A percentile compares a stretch with the other conserved stretches of the same genome.
phyloP scores from a whole-genome alignment of 2,329 filamentous ascomycete species.

The Didymella arachidicola region DNA sequence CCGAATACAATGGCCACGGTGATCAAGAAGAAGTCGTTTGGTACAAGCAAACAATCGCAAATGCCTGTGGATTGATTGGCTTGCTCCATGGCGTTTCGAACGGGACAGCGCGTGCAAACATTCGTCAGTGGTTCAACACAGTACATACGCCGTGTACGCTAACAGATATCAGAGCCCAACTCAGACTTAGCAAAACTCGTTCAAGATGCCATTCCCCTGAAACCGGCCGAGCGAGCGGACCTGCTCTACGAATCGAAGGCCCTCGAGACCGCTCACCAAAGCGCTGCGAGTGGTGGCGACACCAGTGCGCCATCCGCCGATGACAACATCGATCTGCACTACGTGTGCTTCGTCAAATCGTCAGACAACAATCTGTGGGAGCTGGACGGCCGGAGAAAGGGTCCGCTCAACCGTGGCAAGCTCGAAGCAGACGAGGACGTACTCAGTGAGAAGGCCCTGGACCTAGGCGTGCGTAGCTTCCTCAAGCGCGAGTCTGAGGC shows the following conservation, averaged over 20 bases:
- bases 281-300: slow-evolving; percentile 78
- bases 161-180: slow-evolving; percentile 49
- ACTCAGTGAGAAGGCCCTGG: slow-evolving; percentile 74
- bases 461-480: slow-evolving; percentile 70
- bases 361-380: slow-evolving; percentile 77
- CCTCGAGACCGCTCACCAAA: slow-evolving; percentile 79
- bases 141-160: slow-evolving; percentile 13
- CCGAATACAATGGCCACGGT: slow-evolving; percentile 73
- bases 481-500: slow-evolving; percentile 64
- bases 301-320: slow-evolving; percentile 78
- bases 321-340: slow-evolving; percentile 91
- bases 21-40: slow-evolving; percentile 79
- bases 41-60: slow-evolving; percentile 95
- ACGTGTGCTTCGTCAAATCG: slow-evolving; percentile 90
- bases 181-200: slow-evolving; percentile 72
- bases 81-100: slow-evolving; percentile 86
- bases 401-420: slow-evolving; percentile 70
- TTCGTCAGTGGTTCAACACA: slow-evolving; percentile 34
- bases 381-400: slow-evolving; percentile 76
- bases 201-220: slow-evolving; percentile 72
- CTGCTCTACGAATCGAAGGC: slow-evolving; percentile 78
- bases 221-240: slow-evolving; percentile 70
- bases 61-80: slow-evolving; percentile 93
- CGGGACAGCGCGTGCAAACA: slow-evolving; percentile 67
- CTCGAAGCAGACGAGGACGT: slow-evolving; percentile 57